Percentiles rank a stretch among this genome's conserved stretches.
Conservation (phyloP, 306 rosid species). For the Sicyos edulis region DNA sequence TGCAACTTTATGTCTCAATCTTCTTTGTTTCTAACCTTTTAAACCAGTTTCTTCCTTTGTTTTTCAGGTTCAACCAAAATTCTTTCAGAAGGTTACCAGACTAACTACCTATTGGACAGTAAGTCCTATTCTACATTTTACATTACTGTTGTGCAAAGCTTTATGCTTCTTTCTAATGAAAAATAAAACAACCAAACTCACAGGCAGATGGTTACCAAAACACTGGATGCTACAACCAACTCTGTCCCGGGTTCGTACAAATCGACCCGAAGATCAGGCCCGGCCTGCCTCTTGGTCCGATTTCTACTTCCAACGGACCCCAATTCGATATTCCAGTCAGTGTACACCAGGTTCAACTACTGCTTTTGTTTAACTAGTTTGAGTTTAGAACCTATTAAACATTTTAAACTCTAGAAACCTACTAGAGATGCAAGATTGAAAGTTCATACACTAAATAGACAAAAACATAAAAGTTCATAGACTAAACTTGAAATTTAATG, state of each 20-base stretch:
- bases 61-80: conserved; percentile 14
- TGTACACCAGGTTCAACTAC: conserved; percentile 20
- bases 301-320: conserved; percentile 20
- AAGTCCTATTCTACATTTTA: background rate
- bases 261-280: conserved; percentile 18
- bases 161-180: background rate
- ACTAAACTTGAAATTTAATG: no score
- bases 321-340: conserved; percentile 18
- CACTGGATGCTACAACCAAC: conserved; percentile 28
- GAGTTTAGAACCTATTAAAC: no score
- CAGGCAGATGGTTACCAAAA: conserved; percentile 27
- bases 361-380: background rate
- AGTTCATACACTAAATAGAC: no score
- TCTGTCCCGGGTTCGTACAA: conserved; percentile 31
- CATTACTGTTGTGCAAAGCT: background rate
- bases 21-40: background rate
- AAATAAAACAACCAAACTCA: background rate
- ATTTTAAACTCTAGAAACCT: no score
- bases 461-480: no score
- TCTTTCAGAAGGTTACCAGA: conserved; percentile 9
- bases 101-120: conserved; percentile 28
- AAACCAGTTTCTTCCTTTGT: background rate
- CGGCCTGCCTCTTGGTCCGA: conserved; percentile 20
- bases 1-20: background rate
- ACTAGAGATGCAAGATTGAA: no score